Conservation (phyloP, 495 filamentous ascomycete genomes). For the Friedmanniomyces simplex region DNA sequence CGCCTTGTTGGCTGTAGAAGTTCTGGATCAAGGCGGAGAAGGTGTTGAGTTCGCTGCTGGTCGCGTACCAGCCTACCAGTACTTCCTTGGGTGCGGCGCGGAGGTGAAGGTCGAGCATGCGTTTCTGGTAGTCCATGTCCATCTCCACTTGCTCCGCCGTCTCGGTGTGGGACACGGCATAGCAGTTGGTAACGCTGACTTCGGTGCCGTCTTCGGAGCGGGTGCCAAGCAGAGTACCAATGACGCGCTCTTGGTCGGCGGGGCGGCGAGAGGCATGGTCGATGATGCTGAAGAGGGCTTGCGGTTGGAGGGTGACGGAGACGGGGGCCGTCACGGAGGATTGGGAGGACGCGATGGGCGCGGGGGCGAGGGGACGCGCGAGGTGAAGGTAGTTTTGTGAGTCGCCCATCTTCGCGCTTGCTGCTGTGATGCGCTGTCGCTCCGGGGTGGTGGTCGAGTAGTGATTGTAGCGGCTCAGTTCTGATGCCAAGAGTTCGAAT, state of each 20-base stretch:
- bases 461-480: not conserved
- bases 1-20: conserved; percentile 94
- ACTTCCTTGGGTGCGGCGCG: conserved; percentile 90
- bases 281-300: conserved; percentile 93
- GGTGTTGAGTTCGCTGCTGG: conserved; percentile 86
- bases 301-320: conserved; percentile 86
- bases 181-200: conserved; percentile 87
- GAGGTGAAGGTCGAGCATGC: conserved; percentile 88
- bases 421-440: not conserved
- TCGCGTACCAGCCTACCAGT: conserved; percentile 96
- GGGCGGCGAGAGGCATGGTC: conserved; percentile 91
- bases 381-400: conserved; percentile 81
- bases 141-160: conserved; percentile 98
- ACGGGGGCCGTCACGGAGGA: conserved; percentile 74
- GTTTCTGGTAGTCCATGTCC: conserved; percentile 99
- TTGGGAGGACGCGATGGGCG: conserved; percentile 57
- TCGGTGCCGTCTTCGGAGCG: conserved; percentile 93
- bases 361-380: conserved; percentile 78
- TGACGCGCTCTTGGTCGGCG: conserved; percentile 83
- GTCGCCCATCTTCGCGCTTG: conserved; percentile 11
- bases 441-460: not conserved
- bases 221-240: conserved; percentile 85
- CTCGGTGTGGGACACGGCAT: conserved; percentile 96
- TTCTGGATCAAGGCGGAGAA: conserved; percentile 98
- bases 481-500: conserved; percentile 16